Base-by-base conservation (phyloP, 352 stramenopile genomes). In the Phytopythium sindhum region DNA sequence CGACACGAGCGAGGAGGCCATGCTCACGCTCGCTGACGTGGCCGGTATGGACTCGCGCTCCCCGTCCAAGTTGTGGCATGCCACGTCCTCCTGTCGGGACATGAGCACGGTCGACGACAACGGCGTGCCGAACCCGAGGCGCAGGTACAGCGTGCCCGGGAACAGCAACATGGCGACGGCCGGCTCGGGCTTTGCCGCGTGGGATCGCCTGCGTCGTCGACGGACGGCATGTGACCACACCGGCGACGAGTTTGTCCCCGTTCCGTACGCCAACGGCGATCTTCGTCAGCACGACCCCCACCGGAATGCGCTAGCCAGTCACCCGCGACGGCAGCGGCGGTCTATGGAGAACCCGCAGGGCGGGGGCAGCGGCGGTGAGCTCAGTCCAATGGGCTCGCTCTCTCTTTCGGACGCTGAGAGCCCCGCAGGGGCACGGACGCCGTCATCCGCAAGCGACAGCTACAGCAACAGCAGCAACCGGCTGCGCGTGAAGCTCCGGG, bases 401-500 rank as follows among this genome's bases (percentile, higher is more conserved):
- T 70, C 68, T 1, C 28, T 61, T 10, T 70, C 60, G 9, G 67
- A 85, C 31, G 48, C 67, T 4, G 74, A 74, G 41, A 80, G 67
- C 56, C 57, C 76, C 0, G 61, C 67, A 33, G 53, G 39, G 0
- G n/a, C 47, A 0, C 21, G n/a, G 29, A 59, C 39, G 15, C 39
- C 55, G 55, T 61, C 55, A 23, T 41, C 55, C 12, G 17, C 23
- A 1, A 44, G 31, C 55, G 51, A 57, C 51, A 44, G 51, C 29
- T 5, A 39, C 19, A 50, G 54, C 54, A 45, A 44, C 29, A 59
- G 53, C 53, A 67, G 77, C 2, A 81, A 69, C 41, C 74, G 77
- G 24, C 68, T 92, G n/a, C 77, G 78, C n/a, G 69, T 63, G 0
- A 92, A 92, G 61, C 60, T 92, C n/a, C 70, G 78, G 17, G 80